phyloP scores from a whole-genome alignment of 2,329 filamentous ascomycete species.

The Fusarium cyanostomum region DNA sequence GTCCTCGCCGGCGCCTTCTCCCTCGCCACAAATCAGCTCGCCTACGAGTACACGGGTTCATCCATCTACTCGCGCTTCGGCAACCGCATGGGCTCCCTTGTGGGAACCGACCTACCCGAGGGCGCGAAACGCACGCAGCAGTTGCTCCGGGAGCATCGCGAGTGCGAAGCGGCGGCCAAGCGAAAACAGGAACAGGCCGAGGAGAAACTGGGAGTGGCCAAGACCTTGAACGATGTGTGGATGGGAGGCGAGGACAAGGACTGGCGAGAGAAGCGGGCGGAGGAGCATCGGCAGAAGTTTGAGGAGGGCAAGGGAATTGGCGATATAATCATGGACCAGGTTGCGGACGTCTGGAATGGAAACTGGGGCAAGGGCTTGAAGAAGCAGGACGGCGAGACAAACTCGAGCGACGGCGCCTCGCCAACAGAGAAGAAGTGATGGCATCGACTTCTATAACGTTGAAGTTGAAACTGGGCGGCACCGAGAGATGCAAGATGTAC shows the following conservation, averaged over 20 bases:
- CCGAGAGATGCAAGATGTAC: conserved; percentile 11
- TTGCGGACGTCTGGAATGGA: conserved; percentile 62
- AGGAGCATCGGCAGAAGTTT: conserved; percentile 62
- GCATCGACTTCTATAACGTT: neutral
- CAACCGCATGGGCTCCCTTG: conserved; percentile 54
- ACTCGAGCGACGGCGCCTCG: conserved; percentile 17
- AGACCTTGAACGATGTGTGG: conserved; percentile 61
- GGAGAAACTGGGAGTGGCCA: conserved; percentile 46
- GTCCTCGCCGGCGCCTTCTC: conserved; percentile 61
- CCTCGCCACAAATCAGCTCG: conserved; percentile 64
- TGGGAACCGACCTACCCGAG: conserved; percentile 66
- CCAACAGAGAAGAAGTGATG: conserved; percentile 37
- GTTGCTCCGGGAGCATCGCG: conserved; percentile 58
- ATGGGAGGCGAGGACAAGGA: conserved; percentile 65
- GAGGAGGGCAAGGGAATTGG: conserved; percentile 65
- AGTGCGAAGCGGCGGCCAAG: conserved; percentile 48
- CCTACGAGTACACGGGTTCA: conserved; percentile 64
- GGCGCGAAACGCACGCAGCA: conserved; percentile 58
- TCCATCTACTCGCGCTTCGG: conserved; percentile 61
- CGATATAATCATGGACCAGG: conserved; percentile 65
- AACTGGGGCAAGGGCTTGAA: conserved; percentile 47
- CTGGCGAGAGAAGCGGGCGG: conserved; percentile 63
- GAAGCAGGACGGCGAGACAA: conserved; percentile 42
- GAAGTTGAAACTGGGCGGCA: neutral
- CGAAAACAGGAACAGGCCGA: conserved; percentile 32